A percentile compares a stretch with the other conserved stretches of the same genome.
Evolutionary conservation across 129 eudicot species (phyloP).

Genomic region (Flaveria ramosissima): DNA sequence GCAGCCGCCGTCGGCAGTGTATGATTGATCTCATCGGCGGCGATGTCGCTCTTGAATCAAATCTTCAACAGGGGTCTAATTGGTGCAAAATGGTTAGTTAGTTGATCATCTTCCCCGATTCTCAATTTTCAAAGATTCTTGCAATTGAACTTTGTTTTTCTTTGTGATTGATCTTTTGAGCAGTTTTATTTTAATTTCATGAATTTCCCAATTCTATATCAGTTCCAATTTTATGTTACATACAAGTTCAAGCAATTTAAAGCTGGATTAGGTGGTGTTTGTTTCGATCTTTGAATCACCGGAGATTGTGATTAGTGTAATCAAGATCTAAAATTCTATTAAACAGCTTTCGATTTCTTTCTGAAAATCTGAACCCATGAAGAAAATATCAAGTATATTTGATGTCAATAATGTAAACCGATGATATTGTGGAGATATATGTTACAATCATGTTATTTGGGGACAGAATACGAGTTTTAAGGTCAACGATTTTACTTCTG

Average conservation of each 20-base stretch:
- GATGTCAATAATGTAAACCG: too few relatives aligned
- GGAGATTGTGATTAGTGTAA: not conserved
- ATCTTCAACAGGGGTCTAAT: slow-evolving; percentile 86
- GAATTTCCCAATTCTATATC: not conserved
- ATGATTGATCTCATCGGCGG: slow-evolving; percentile 17
- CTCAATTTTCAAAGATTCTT: slow-evolving; percentile 8
- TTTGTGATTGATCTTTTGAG: not conserved
- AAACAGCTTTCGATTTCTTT: not conserved
- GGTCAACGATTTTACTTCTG: slow-evolving; percentile 10
- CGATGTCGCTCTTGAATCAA: slow-evolving; percentile 85
- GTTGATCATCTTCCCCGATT: slow-evolving; percentile 14
- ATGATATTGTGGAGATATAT: too few relatives aligned
- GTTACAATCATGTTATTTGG: not conserved
- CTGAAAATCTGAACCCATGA: too few relatives aligned
- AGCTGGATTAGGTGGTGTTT: too few relatives aligned
- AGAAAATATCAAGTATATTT: too few relatives aligned
- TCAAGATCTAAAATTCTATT: slow-evolving; percentile 2
- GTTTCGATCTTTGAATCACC: slow-evolving; percentile 8
- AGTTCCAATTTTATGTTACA: slow-evolving; percentile 20
- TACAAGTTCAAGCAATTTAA: not conserved
- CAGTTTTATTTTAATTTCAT: not conserved
- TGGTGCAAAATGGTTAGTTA: slow-evolving; percentile 80
- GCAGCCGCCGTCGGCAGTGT: not conserved
- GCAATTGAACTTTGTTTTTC: not conserved
- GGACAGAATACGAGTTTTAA: slow-evolving; percentile 11